Conservation (phyloP, 2,329 filamentous ascomycete species). For the Elsinoe arachidis region DNA sequence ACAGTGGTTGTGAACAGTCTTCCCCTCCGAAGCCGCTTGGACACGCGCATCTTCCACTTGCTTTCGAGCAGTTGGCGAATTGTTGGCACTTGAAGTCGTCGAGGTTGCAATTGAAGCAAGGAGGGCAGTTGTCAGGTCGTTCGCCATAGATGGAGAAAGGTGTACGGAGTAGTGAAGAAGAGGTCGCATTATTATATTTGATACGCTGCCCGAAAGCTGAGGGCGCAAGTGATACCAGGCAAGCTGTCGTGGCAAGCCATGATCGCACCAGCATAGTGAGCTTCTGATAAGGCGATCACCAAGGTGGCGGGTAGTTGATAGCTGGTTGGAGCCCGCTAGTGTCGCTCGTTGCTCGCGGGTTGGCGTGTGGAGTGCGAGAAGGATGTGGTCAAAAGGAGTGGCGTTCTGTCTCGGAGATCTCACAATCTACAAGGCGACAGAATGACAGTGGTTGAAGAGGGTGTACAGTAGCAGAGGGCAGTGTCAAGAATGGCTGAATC, state of each 20-base stretch:
- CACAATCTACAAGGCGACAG: not conserved
- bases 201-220: conserved; percentile 7
- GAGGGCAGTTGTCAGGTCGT: conserved; percentile 68
- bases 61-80: conserved; percentile 79
- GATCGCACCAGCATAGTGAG: conserved; percentile 7
- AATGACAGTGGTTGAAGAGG: not conserved
- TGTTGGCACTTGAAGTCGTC: conserved; percentile 87
- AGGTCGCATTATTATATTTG: conserved; percentile 16
- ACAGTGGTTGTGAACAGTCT: conserved; percentile 84
- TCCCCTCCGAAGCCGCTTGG: conserved; percentile 88
- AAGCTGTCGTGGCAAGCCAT: conserved; percentile 3
- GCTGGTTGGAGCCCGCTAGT: not conserved
- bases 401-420: not conserved
- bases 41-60: conserved; percentile 86
- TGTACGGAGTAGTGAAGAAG: conserved; percentile 39
- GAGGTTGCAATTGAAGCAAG: conserved; percentile 96
- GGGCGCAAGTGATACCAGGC: not conserved
- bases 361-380: not conserved
- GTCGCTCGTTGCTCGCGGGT: not conserved
- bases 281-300: not conserved
- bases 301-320: not conserved
- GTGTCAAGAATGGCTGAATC: not conserved
- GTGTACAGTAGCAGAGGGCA: not conserved
- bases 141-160: conserved; percentile 64
- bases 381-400: not conserved